Evolutionary conservation across 352 stramenopile species (phyloP).

Genomic region (Phytopythium delawarense): DNA sequence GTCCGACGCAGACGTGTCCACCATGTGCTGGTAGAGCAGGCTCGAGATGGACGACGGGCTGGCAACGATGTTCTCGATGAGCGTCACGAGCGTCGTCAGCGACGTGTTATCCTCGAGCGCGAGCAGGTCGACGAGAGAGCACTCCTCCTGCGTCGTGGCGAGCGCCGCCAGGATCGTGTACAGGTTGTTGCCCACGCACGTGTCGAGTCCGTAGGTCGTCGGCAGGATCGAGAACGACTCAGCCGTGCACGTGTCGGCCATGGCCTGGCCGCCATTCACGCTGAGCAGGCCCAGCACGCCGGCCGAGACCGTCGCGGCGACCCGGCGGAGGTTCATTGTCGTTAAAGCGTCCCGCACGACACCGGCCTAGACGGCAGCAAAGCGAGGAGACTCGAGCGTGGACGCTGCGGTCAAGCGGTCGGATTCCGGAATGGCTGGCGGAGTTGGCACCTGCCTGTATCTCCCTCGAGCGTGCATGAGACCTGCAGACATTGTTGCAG

Average conservation of each 20-base stretch:
- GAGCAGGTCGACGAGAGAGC: constrained; percentile 31
- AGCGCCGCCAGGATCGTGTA: constrained; percentile 23
- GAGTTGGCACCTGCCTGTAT: neutral
- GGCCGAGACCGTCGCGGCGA: constrained; percentile 11
- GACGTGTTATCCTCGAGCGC: constrained; percentile 27
- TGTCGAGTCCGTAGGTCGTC: constrained; percentile 36
- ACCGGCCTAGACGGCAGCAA: neutral
- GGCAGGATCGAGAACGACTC: constrained; percentile 32
- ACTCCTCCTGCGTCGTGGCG: constrained; percentile 28
- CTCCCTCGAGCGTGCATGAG: too few species aligned
- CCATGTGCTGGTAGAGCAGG: constrained; percentile 46
- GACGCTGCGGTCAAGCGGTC: neutral
- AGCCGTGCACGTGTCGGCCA: constrained; percentile 19
- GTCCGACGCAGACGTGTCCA: constrained; percentile 18
- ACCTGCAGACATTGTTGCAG: neutral
- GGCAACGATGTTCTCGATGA: constrained; percentile 32
- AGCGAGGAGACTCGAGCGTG: neutral
- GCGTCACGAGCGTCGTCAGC: constrained; percentile 17
- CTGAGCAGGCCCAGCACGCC: constrained; percentile 10
- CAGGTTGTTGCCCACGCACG: constrained; percentile 47
- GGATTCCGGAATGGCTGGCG: constrained; percentile 2
- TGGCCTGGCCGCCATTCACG: neutral
- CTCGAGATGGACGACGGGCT: constrained; percentile 29
- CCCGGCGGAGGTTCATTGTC: constrained; percentile 18
- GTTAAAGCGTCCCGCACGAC: neutral